Base-by-base conservation (phyloP, 2,329 filamentous ascomycete genomes). In the Pseudogymnoascus sp. region DNA sequence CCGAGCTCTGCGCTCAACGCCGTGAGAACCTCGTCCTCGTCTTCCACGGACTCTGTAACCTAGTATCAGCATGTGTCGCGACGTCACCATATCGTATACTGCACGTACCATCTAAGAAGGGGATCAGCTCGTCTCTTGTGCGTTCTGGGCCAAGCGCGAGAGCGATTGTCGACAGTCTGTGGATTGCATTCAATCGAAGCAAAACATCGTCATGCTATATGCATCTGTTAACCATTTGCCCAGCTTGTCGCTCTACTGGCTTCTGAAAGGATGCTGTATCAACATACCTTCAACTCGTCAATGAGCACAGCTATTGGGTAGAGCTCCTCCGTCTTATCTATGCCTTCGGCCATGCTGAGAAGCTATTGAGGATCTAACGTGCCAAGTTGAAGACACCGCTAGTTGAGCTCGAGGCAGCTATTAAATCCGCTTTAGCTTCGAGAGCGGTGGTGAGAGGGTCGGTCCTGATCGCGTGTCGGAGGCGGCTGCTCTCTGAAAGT, bases 251-350 rank as follows among this genome's bases (percentile, higher is more conserved):
- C 48, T 15, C 60, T 18, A 27, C 10, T 39, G 48, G 39, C 55
- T 45, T 61, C 33, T 64, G 68, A 6, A 33, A 18, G 29, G 48
- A 13, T 12, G 33, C 21, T 59, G 13, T 39, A 31, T 40, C 35
- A 59, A 72, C 77, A 72, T 85, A 96, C 92, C 90, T 97, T 99
- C 74, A 99, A 84, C 85, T 99, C 94, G 78, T 99, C 94, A 79
- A 99, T 99, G 78, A 99, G 87, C 70, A 99, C 94, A 74, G 95
- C 94, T 82, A 99, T 99, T 76, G 94, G 94, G 79, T 97, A 99
- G 73, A 99, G 92, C 87, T 97, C 95, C 80, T 99, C 94, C 77
- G 88, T 95, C 81, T 93, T 87, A 79, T 88, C 90, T 77, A 87
- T 84, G 79, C 88, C 88, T 80, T 97, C 85, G 79, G 85, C 91